Evolutionary conservation across 2,329 filamentous ascomycete genomes (phyloP).

Genomic region (Teratosphaeria gauchensis): DNA sequence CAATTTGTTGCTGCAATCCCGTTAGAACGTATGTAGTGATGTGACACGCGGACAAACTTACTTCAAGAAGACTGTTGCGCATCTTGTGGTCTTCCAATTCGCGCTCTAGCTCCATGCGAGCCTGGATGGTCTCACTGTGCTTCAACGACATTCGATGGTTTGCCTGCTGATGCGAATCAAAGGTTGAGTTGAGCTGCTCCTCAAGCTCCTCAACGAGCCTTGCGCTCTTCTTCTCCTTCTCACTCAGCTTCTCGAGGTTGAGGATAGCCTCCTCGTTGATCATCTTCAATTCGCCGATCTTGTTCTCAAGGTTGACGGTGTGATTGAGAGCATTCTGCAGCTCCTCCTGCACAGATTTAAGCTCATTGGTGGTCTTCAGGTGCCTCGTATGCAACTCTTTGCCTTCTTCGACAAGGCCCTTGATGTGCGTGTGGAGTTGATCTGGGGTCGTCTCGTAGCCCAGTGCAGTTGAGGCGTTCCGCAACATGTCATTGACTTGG

Average conservation of each 20-base stretch:
- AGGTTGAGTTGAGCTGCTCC: slow-evolving; percentile 90
- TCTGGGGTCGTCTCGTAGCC: slow-evolving; percentile 49
- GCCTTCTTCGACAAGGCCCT: slow-evolving; percentile 35
- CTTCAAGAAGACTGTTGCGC: slow-evolving; percentile 69
- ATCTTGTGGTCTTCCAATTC: slow-evolving; percentile 71
- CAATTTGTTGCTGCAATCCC: slow-evolving; percentile 55
- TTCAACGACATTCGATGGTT: slow-evolving; percentile 75
- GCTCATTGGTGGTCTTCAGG: slow-evolving; percentile 34
- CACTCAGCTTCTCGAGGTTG: slow-evolving; percentile 47
- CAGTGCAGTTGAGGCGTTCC: slow-evolving; percentile 54
- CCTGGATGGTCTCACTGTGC: slow-evolving; percentile 37
- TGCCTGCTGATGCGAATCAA: slow-evolving; percentile 78
- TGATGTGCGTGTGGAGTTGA: slow-evolving; percentile 34
- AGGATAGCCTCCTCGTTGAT: slow-evolving; percentile 47
- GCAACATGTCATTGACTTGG: slow-evolving; percentile 49
- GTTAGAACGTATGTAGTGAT: background rate
- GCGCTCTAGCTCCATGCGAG: slow-evolving; percentile 37
- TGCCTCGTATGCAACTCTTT: slow-evolving; percentile 34
- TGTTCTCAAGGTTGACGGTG: slow-evolving; percentile 31
- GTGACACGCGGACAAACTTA: slow-evolving; percentile 34
- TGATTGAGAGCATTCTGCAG: slow-evolving; percentile 31
- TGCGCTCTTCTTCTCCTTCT: slow-evolving; percentile 80
- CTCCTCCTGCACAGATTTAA: slow-evolving; percentile 33
- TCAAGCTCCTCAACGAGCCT: slow-evolving; percentile 91
- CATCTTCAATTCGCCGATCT: slow-evolving; percentile 36